phyloP scores from a whole-genome alignment of 441 rosid genomes.

The Arabidopsis lyrata region DNA sequence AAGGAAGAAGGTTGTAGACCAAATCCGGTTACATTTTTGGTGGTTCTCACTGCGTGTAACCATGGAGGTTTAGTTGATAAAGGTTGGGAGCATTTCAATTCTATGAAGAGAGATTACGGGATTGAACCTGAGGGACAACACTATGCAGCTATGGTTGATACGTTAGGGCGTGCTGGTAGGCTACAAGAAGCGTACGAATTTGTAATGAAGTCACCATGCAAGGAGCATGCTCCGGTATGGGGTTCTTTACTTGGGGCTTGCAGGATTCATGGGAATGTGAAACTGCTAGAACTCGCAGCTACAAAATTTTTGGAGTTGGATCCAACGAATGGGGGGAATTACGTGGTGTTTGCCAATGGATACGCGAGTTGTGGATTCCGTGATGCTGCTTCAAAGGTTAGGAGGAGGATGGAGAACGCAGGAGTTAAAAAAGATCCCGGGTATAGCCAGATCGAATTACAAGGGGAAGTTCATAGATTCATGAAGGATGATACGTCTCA shows the following conservation, averaged over 20 bases:
- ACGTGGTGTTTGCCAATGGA: slow-evolving; percentile 70
- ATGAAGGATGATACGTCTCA: slow-evolving; percentile 64
- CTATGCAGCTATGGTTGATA: slow-evolving; percentile 82
- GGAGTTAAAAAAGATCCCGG: slow-evolving; percentile 73
- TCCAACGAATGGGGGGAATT: slow-evolving; percentile 70
- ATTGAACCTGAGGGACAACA: slow-evolving; percentile 70
- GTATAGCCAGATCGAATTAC: slow-evolving; percentile 75
- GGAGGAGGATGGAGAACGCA: slow-evolving; percentile 61
- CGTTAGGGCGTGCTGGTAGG: slow-evolving; percentile 78
- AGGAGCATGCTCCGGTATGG: slow-evolving; percentile 73
- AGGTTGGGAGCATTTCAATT: slow-evolving; percentile 62
- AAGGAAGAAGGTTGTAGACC: slow-evolving; percentile 67
- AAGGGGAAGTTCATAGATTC: slow-evolving; percentile 65
- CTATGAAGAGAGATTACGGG: slow-evolving; percentile 67
- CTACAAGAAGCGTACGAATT: slow-evolving; percentile 75
- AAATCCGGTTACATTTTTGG: slow-evolving; percentile 73
- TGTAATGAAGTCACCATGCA: slow-evolving; percentile 62
- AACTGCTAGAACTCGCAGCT: slow-evolving; percentile 65
- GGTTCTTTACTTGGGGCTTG: slow-evolving; percentile 84
- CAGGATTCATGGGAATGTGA: slow-evolving; percentile 68
- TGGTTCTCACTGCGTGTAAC: slow-evolving; percentile 83
- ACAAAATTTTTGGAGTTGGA: slow-evolving; percentile 63
- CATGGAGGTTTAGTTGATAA: slow-evolving; percentile 79
- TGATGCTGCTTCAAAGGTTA: slow-evolving; percentile 67
- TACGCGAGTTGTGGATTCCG: slow-evolving; percentile 71